These are phyloP conservation scores for Trichoderma gracile DNA, from an alignment of 2,329 filamentous ascomycete species.

Conservation along the genomic window DNA sequence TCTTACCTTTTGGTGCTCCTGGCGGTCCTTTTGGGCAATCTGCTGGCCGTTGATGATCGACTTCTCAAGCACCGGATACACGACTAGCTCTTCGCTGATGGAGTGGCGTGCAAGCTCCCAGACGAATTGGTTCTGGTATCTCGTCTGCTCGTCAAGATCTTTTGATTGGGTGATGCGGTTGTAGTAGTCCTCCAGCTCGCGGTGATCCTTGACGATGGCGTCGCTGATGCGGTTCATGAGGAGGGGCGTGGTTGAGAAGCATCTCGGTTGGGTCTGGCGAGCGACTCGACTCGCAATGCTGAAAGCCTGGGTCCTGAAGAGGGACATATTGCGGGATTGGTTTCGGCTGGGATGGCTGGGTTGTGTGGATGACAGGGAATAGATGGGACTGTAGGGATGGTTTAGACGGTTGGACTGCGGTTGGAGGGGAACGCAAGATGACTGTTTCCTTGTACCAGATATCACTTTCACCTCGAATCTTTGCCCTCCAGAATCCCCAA, in stretches of 20 bases:
- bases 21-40: conserved; percentile 50
- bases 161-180: conserved; percentile 41
- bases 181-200: conserved; percentile 40
- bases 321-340: neutral
- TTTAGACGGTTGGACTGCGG: neutral
- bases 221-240: conserved; percentile 29
- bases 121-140: conserved; percentile 48
- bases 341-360: neutral
- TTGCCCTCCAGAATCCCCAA: too few species aligned
- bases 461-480: neutral
- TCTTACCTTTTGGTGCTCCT: conserved; percentile 47
- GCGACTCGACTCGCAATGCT: neutral
- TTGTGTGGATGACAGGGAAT: too few species aligned
- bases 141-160: conserved; percentile 41
- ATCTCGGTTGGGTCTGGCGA: neutral
- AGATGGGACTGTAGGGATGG: too few species aligned
- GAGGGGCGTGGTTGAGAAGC: neutral
- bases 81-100: conserved; percentile 50
- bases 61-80: conserved; percentile 56
- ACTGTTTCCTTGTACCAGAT: neutral
- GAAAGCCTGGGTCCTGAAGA: neutral
- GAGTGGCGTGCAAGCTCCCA: conserved; percentile 52
- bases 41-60: conserved; percentile 44
- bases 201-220: conserved; percentile 34
- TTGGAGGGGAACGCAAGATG: neutral